These are phyloP conservation scores for Raphanus sativus DNA, from an alignment of 345 rosid genomes.

Conservation along the genomic window DNA sequence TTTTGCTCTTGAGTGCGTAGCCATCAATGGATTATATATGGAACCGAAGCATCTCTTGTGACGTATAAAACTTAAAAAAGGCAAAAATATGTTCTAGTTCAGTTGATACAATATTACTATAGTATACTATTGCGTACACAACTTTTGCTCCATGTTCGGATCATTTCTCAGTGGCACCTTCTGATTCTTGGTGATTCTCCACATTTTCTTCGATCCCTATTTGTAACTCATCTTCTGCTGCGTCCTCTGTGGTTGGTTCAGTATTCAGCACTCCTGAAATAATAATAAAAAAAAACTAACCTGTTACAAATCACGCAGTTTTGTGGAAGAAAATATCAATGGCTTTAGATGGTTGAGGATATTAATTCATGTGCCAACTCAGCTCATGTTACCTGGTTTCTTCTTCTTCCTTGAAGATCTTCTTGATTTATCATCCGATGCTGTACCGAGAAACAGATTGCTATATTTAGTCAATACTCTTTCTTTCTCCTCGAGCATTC, in stretches of 20 bases:
- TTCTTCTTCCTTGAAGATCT: constrained; percentile 46
- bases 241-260: constrained; percentile 24
- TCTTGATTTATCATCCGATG: constrained; percentile 33
- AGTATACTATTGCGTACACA: background rate
- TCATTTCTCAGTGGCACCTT: constrained; percentile 10
- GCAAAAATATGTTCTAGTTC: background rate
- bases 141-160: constrained; percentile 17
- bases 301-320: constrained; percentile 3
- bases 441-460: constrained; percentile 43
- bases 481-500: constrained; percentile 66
- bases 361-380: background rate
- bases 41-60: background rate
- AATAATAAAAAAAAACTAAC: background rate
- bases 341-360: constrained; percentile 5
- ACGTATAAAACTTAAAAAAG: background rate
- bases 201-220: background rate
- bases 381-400: constrained; percentile 44
- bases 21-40: background rate
- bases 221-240: constrained; percentile 10
- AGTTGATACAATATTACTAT: background rate
- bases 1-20: background rate
- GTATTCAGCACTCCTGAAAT: constrained; percentile 23
- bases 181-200: constrained; percentile 9
- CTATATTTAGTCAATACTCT: constrained; percentile 60
- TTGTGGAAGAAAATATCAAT: background rate